Evolutionary conservation across 345 rosid species (phyloP), one percentile per base, ranked within the genome.

Genomic region (Populus alba): DNA sequence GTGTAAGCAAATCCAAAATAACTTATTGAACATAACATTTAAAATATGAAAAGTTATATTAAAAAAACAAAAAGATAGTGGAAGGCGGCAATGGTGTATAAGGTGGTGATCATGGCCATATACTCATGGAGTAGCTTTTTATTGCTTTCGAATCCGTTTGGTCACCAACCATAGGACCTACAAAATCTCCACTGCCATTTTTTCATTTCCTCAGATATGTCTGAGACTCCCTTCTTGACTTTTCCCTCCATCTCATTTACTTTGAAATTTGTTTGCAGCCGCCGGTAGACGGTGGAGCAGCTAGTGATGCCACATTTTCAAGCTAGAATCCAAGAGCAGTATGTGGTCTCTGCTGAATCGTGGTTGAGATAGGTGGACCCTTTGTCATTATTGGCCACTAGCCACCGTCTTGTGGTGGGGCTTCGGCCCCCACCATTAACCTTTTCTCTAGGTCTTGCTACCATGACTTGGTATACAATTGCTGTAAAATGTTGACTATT

Each of bases 141-240:
- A 17, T 66, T 66, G 68, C 39, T 27, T 66, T 33, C 70, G 45
- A 67, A 67, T 20, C 70, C 45, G 41, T 67, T 67, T 35, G 70
- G 70, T 67, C 41, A 67, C 70, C 70, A 67, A 67, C 70, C 23
- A 35, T 20, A 4, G 70, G 70, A 20, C 70, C 70, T 38, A 67
- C 70, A 20, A 20, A 37, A 23, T n/a, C 63, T 22, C 43, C 13
- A 10, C 33, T 29, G 0, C 70, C 4, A 27, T 29, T 22, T 31
- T 67, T 38, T 37, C 23, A 1, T 67, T 1, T 13, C 45, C 20
- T 23, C 47, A 15, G 1, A 20, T 15, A 2, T 16, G 23, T 67
- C 18, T 35, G 25, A 8, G 12, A 35, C 45, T 38, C 70, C 45
- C 45, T 67, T 8, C 41, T 10, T 17, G 22, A 17, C 41, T 31